Conservation (phyloP, 2,329 filamentous ascomycete species). For the Penicillium paneum region DNA sequence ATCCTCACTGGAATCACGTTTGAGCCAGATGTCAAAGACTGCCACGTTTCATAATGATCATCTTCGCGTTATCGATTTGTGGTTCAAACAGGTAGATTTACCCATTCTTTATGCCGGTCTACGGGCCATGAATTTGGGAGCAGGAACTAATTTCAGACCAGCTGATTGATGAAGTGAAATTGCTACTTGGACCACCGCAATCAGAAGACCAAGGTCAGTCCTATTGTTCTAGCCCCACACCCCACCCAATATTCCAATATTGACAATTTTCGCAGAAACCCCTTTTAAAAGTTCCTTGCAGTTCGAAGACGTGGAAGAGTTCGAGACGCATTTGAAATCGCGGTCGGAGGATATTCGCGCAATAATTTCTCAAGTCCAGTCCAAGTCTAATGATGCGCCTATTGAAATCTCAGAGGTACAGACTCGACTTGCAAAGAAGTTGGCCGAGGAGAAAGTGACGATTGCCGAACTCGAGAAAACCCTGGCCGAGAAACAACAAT, state of each 20-base stretch:
- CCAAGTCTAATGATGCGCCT: conserved; percentile 45
- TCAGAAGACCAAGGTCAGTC: conserved; percentile 30
- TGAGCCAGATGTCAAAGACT: conserved; percentile 76
- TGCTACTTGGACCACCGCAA: conserved; percentile 35
- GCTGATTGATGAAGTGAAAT: conserved; percentile 49
- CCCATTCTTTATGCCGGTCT: neutral
- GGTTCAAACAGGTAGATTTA: conserved; percentile 81
- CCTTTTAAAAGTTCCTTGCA: conserved; percentile 54
- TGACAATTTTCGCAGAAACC: conserved; percentile 16
- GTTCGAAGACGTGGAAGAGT: conserved; percentile 57
- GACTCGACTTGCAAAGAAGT: conserved; percentile 66
- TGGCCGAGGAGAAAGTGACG: conserved; percentile 80
- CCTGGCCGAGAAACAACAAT: conserved; percentile 73
- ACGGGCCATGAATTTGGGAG: neutral
- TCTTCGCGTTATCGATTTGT: conserved; percentile 81
- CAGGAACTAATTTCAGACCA: conserved; percentile 21
- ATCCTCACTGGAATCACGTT: conserved; percentile 71
- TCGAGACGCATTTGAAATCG: conserved; percentile 75
- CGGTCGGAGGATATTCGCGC: conserved; percentile 74
- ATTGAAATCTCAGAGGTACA: conserved; percentile 73
- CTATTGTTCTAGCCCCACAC: neutral
- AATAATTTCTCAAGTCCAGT: conserved; percentile 68
- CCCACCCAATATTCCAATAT: neutral
- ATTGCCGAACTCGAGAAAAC: conserved; percentile 72
- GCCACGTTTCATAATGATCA: conserved; percentile 87